Evolutionary conservation across 495 filamentous ascomycete species (phyloP), one percentile per base, ranked within the genome.

Genomic region (Pseudevernia furfuracea): DNA sequence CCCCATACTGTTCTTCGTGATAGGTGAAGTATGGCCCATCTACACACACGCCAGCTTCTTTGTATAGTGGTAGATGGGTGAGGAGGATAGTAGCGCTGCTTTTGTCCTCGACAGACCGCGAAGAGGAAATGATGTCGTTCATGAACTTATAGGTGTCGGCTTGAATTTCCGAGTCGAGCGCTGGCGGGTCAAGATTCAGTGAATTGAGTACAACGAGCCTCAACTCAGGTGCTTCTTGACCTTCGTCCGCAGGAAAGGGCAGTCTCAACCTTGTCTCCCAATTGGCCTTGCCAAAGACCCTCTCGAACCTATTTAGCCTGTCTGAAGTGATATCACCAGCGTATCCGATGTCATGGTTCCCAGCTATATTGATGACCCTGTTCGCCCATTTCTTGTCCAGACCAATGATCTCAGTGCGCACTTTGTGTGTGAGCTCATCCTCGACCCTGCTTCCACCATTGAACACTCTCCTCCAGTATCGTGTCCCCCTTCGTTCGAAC

Each of bases 321-420:
- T 84, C 77, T 41, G 78, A 73, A 60, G 85, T 89, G 63, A 96
- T 80, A 74, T 98, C 94, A 0, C 94, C 94, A 0, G 93, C 89
- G 70, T 98, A 98, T 36, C 94, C 94, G 61, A 97, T 85, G 73
- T 98, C 94, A 70, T 98, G 94, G 72, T 98, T 98, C 0, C 94
- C 94, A 0, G 87, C 90, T 15, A 97, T 81, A 66, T 94, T 92
- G 71, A 97, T 93, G 62, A 97, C 76, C 61, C 89, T 82, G 36
- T 79, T 78, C 19, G 80, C 76, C 94, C 94, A 98, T 28, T 74
- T 81, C 49, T 79, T 75, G 14, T 78, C 75, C 55, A 75, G 75
- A 11, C 77, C 79, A 38, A 79, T 75, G 57, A 62, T 34, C 63
- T 69, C 69, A 70, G 70, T 46, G 66, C 66, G 36, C 34, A 65